A percentile compares a stretch with the other conserved stretches of the same genome.
phyloP scores from a whole-genome alignment of 805 yeast species.

The Pichia californica region DNA sequence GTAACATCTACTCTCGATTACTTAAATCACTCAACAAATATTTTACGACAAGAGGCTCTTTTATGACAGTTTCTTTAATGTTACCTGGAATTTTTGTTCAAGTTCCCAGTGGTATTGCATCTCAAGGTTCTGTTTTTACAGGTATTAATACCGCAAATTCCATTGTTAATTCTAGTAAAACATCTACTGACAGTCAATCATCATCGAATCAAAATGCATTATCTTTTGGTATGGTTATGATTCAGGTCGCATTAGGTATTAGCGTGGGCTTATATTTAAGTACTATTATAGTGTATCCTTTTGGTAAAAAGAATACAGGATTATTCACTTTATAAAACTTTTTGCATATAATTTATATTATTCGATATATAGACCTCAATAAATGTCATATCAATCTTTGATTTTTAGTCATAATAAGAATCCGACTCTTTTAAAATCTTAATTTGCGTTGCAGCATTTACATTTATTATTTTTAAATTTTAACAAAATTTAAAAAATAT shows the following conservation, averaged over 20 bases:
- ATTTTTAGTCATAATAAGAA: no score
- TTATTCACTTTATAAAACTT: constrained; percentile 59
- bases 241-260: constrained; percentile 88
- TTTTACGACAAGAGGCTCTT: constrained; percentile 21
- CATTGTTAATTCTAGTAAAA: constrained; percentile 39
- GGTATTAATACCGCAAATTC: constrained; percentile 74
- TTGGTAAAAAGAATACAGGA: constrained; percentile 85
- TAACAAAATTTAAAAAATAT: no score
- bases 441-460: no score
- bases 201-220: constrained; percentile 20
- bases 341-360: background rate
- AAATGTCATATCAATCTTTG: no score
- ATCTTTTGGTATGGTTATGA: constrained; percentile 79
- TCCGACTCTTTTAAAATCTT: no score
- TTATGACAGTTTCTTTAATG: constrained; percentile 90
- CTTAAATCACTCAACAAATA: constrained; percentile 52
- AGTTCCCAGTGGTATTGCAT: constrained; percentile 92
- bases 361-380: background rate
- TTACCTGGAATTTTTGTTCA: constrained; percentile 91
- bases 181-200: constrained; percentile 20
- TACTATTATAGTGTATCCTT: constrained; percentile 82
- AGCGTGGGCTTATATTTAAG: constrained; percentile 92
- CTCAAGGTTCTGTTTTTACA: constrained; percentile 76
- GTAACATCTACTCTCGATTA: constrained; percentile 80
- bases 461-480: no score